Base-by-base conservation (phyloP, 1,284 basidiomycete genomes). In the Ustilago esculenta region DNA sequence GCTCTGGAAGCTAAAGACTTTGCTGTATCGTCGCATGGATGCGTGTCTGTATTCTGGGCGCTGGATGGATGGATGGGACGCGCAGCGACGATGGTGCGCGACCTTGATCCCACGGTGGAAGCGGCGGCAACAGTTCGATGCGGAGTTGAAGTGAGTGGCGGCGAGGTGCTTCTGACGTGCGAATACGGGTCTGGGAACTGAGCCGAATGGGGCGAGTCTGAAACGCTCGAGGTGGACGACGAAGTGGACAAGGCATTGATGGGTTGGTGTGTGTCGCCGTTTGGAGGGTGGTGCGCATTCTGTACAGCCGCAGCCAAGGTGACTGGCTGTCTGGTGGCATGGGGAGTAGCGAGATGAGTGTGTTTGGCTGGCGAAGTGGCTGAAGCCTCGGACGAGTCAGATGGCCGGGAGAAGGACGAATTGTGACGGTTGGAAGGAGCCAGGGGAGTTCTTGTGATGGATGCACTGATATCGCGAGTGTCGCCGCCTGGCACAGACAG, bases 61-160 rank as follows among this genome's bases (percentile, higher is more conserved):
- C 43, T 52, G n/a, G 49, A 43, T 12, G 60, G 32, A n/a, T 30
- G 54, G 6, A 44, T 20, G 5, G 55, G 66, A 41, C 68, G 68
- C 7, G 63, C 57, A n/a, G 61, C 66, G 46, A 70, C 48, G 48
- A 32, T 60, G 11, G 68, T 71, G 33, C 61, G 56, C 6, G 67
- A 56, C 15, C 67, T 48, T 4, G 68, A 71, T 1, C 68, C 61
- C 17, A 61, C 44, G 8, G 68, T 71, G 3, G 68, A 71, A n/a
- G 68, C 45, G 11, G 68, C 36, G 12, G 57, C 53, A 20, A 36
- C 33, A 3, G 57, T 51, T 14, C 61, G 52, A 33, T 66, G 61
- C 4, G 68, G 68, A 3, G 68, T 71, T 10, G 68, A 71, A 1
- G 68, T 71, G 23, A 71, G 68, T 18, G 68, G 68, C 15, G 68